phyloP scores from a whole-genome alignment of 495 filamentous ascomycete genomes.

The Hypoxylon subgilvum region DNA sequence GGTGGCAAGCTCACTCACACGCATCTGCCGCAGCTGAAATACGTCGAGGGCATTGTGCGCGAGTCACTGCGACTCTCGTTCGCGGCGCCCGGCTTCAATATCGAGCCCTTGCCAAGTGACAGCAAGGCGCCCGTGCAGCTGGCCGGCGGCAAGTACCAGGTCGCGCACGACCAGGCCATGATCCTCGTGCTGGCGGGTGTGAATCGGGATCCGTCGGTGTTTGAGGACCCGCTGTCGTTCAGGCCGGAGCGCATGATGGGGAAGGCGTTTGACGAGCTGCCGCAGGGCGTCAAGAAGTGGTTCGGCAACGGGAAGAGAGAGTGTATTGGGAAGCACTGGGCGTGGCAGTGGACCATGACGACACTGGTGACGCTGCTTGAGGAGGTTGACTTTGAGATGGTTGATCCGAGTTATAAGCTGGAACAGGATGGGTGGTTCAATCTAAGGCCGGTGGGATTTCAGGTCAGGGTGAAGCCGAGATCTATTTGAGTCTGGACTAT shows the following conservation, averaged over 20 bases:
- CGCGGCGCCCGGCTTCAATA: conserved; percentile 72
- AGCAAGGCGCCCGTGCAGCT: conserved; percentile 51
- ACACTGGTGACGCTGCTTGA: conserved; percentile 63
- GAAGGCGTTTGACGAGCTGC: conserved; percentile 63
- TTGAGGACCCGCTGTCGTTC: conserved; percentile 67
- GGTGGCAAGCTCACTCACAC: conserved; percentile 57
- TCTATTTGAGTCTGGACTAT: background rate
- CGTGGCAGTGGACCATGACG: conserved; percentile 66
- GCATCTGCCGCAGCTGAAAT: conserved; percentile 64
- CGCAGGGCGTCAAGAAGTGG: conserved; percentile 66
- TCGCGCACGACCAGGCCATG: conserved; percentile 65
- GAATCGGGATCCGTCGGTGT: conserved; percentile 72
- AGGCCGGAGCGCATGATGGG: conserved; percentile 71
- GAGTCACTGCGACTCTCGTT: conserved; percentile 70
- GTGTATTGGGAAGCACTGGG: conserved; percentile 73
- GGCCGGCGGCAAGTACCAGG: conserved; percentile 69
- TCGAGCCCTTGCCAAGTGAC: conserved; percentile 60
- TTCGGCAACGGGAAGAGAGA: conserved; percentile 73
- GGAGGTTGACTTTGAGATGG: conserved; percentile 66
- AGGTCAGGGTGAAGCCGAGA: conserved; percentile 49
- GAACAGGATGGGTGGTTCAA: conserved; percentile 60
- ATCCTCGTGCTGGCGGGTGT: conserved; percentile 65
- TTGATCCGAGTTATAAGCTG: conserved; percentile 61
- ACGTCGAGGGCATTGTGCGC: conserved; percentile 67
- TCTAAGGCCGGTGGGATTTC: conserved; percentile 48